Evolutionary conservation across 768 basidiomycete species (phyloP).

Genomic region (Lactarius hatsudake): DNA sequence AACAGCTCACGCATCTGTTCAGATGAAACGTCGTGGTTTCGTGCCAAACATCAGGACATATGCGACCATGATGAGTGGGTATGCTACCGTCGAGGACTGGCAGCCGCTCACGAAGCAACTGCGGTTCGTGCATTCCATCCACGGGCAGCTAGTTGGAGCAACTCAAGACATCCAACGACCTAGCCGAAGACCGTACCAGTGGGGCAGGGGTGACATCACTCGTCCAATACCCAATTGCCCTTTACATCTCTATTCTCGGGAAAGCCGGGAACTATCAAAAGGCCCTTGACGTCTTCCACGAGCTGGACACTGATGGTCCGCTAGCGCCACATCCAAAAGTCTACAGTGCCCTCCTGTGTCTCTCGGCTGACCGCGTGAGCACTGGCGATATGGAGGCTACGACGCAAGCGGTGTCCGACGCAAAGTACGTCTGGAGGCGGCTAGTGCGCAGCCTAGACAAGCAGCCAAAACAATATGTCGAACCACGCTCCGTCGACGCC

Average conservation of each 20-base stretch:
- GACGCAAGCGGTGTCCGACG: conserved; percentile 44
- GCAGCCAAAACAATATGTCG: conserved; percentile 46
- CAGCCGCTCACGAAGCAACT: conserved; percentile 56
- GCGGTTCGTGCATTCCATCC: conserved; percentile 56
- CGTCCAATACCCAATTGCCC: conserved; percentile 42
- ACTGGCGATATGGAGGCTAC: conserved; percentile 22
- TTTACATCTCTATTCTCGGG: conserved; percentile 68
- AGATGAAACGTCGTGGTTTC: conserved; percentile 88
- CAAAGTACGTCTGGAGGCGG: conserved; percentile 68
- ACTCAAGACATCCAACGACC: conserved; percentile 47
- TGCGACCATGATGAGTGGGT: conserved; percentile 64
- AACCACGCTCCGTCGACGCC: conserved; percentile 50
- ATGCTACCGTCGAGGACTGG: conserved; percentile 64
- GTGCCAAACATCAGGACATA: conserved; percentile 66
- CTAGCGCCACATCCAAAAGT: conserved; percentile 58
- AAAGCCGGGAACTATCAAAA: conserved; percentile 57
- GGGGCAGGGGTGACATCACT: conserved; percentile 28
- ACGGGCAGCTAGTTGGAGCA: conserved; percentile 55
- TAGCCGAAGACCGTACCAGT: conserved; percentile 44
- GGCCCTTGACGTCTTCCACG: conserved; percentile 74
- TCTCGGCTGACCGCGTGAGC: conserved; percentile 37
- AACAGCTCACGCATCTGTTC: neutral
- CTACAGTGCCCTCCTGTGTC: conserved; percentile 65
- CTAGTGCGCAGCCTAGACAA: conserved; percentile 52
- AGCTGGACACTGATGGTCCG: conserved; percentile 60